Conservation (phyloP, 768 basidiomycete genomes). For the Boletus reticuloceps region DNA sequence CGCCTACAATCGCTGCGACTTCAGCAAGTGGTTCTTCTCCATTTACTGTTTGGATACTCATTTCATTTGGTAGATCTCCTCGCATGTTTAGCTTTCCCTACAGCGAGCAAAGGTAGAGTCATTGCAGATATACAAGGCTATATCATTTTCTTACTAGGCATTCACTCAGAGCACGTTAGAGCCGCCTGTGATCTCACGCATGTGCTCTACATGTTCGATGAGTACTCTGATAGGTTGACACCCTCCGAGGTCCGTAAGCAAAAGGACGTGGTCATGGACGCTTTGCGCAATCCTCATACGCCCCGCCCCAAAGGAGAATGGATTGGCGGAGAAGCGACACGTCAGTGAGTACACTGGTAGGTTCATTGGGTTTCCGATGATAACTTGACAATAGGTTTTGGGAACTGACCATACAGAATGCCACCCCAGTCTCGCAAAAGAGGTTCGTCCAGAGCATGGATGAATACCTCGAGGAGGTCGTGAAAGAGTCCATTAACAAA, state of each 20-base stretch:
- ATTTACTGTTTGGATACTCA: not conserved
- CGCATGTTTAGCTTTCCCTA: slow-evolving; percentile 6
- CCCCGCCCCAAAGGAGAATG: slow-evolving; percentile 17
- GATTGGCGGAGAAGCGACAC: slow-evolving; percentile 14
- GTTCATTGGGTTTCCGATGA: not conserved
- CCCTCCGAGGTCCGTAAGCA: slow-evolving; percentile 28
- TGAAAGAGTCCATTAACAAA: slow-evolving; percentile 43
- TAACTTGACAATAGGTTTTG: slow-evolving; percentile 11
- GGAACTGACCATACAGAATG: slow-evolving; percentile 3
- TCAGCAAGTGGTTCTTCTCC: not conserved
- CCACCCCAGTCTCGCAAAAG: slow-evolving; percentile 8
- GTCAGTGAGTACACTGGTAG: slow-evolving; percentile 13
- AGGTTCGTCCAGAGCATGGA: slow-evolving; percentile 40
- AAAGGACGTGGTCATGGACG: slow-evolving; percentile 21
- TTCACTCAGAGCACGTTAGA: slow-evolving; percentile 21
- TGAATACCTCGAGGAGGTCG: slow-evolving; percentile 36
- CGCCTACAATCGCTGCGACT: slow-evolving; percentile 10
- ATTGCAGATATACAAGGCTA: not conserved
- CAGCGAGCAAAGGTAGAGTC: slow-evolving; percentile 8
- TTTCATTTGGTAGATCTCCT: slow-evolving; percentile 5
- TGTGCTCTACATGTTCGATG: slow-evolving; percentile 49
- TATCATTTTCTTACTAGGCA: not conserved
- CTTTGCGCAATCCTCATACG: slow-evolving; percentile 6
- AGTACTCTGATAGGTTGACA: slow-evolving; percentile 43
- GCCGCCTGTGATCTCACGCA: slow-evolving; percentile 50